Evolutionary conservation across 768 basidiomycete species (phyloP).

Genomic region (Pulveroboletus sp.): DNA sequence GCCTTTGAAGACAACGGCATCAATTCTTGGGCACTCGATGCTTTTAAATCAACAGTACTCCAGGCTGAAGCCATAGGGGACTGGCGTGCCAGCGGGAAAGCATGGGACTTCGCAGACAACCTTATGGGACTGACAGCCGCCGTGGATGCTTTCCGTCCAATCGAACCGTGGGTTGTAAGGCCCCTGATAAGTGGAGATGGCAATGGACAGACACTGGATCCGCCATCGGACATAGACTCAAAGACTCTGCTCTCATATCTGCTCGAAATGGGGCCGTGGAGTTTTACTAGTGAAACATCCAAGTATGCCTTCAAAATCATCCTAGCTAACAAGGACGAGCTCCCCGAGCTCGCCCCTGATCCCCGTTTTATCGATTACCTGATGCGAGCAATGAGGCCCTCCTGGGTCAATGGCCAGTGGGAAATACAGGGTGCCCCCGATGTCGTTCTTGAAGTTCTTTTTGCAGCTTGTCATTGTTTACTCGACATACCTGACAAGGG

Average conservation of each 20-base stretch:
- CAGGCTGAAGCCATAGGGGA: not conserved
- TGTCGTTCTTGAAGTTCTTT: not conserved
- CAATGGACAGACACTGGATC: no score
- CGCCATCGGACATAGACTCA: not conserved
- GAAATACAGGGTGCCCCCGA: not conserved
- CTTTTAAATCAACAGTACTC: not conserved
- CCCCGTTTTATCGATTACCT: constrained; percentile 4
- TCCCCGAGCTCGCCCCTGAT: not conserved
- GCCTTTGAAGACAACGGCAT: not conserved
- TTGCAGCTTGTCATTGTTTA: not conserved
- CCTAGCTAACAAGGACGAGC: not conserved
- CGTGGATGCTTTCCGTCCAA: not conserved
- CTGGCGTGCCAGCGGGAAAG: no score
- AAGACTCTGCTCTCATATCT: not conserved
- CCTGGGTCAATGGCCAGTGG: constrained; percentile 1
- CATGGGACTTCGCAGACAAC: not conserved
- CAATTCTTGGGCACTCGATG: not conserved
- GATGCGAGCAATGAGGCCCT: not conserved
- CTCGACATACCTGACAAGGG: not conserved
- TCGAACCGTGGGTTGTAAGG: no score
- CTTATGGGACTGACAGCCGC: not conserved
- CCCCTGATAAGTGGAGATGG: no score
- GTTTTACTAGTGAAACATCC: not conserved
- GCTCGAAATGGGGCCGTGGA: not conserved
- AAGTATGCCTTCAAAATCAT: constrained; percentile 2